A percentile compares a stretch with the other conserved stretches of the same genome.
Evolutionary conservation across 2,329 filamentous ascomycete genomes (phyloP).

Genomic region (Cryphonectria radicalis): DNA sequence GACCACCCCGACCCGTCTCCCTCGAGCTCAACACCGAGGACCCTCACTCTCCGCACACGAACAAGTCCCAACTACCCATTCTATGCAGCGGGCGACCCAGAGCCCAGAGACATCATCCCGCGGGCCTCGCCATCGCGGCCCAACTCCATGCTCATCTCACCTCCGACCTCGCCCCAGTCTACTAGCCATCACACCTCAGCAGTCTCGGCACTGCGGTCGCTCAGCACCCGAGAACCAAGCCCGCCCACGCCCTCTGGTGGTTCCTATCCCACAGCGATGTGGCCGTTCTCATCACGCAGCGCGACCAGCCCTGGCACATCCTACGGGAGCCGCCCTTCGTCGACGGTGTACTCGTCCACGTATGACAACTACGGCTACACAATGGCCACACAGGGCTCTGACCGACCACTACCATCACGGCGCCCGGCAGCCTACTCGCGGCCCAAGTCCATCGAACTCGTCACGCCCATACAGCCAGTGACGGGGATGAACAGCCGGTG

Average conservation of each 20-base stretch:
- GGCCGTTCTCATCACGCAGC: slow-evolving; percentile 57
- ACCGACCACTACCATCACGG: slow-evolving; percentile 61
- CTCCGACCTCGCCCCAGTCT: slow-evolving; percentile 54
- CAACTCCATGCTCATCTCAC: slow-evolving; percentile 58
- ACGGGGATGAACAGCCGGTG: slow-evolving; percentile 11
- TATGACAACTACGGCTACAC: slow-evolving; percentile 55
- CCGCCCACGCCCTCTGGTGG: slow-evolving; percentile 57
- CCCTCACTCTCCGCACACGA: slow-evolving; percentile 15
- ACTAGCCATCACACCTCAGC: slow-evolving; percentile 53
- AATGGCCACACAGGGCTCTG: slow-evolving; percentile 44
- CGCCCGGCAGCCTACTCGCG: slow-evolving; percentile 59
- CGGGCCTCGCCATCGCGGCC: slow-evolving; percentile 66
- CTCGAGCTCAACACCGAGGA: slow-evolving; percentile 32
- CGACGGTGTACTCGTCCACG: slow-evolving; percentile 54
- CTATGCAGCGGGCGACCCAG: slow-evolving; percentile 51
- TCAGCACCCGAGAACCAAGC: slow-evolving; percentile 58
- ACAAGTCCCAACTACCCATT: slow-evolving; percentile 46
- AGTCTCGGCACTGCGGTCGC: slow-evolving; percentile 59
- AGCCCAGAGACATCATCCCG: slow-evolving; percentile 66
- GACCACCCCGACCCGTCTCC: slow-evolving; percentile 50
- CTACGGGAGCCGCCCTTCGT: slow-evolving; percentile 47
- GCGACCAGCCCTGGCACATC: slow-evolving; percentile 58
- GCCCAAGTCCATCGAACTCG: slow-evolving; percentile 66
- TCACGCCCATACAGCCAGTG: slow-evolving; percentile 60
- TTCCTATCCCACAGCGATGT: slow-evolving; percentile 48